Evolutionary conservation across 2,329 filamentous ascomycete species (phyloP), one percentile per base, ranked within the genome.

Genomic region (Beauveria sp.): DNA sequence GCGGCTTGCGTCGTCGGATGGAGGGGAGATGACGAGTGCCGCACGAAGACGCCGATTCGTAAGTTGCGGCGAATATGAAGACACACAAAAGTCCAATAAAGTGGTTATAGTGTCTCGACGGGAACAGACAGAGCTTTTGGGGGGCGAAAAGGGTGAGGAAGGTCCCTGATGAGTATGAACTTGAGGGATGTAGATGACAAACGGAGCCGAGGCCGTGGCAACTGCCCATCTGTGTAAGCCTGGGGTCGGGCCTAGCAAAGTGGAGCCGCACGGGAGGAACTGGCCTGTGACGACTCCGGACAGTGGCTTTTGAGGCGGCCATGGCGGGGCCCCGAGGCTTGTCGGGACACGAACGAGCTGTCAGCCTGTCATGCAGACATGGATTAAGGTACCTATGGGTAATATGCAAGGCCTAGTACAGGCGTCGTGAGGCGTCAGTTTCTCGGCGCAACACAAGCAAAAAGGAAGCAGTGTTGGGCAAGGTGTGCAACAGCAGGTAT

Each of bases 181-280:
- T 5, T n/a, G 22, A 55, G 51, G 51, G 38, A 49, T 58, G 45
- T 50, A 59, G 56, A 52, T 43, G 56, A 52, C 56, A 48, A 50
- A 42, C 48, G 46, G 24, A 51, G 56, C 56, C 56, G 56, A 60
- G 56, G 56, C 56, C 48, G 56, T 51, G 48, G 56, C 43, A 26
- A 58, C 34, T 38, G 34, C 34, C 34, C 12, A 16, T 10, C 34
- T 38, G 34, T 38, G 42, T 20, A 57, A 57, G 54, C 54, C 34
- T 49, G 28, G 54, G 43, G 43, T 40, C n/a, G 54, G 54, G 20
- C 28, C n/a, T 16, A 6, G 6, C 12, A 34, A n/a, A 20, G 55
- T 58, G 55, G 55, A 40, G 55, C 26, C 54, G 14, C 7, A 12
- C n/a, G 42, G 42, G 18, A 26, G 40, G 42, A 56, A 48, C 40